Conservation (phyloP, 805 yeast species). For the Cyberlindnera nakhonratchasimensis region DNA sequence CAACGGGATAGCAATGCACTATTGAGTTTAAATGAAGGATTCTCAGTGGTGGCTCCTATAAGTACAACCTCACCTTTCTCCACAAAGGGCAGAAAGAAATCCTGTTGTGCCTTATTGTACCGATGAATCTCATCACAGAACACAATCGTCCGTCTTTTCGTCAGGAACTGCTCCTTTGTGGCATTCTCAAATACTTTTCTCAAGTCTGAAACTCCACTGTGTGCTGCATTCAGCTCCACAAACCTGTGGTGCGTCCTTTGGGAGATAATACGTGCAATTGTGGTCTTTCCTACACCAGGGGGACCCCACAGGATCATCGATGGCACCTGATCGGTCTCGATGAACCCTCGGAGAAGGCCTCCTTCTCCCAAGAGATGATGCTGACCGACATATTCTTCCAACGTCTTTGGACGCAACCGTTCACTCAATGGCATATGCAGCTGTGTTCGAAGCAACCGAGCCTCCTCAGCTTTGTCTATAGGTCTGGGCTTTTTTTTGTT, state of each 20-base stretch:
- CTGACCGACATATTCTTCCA: slow-evolving; percentile 83
- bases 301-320: slow-evolving; percentile 94
- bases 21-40: slow-evolving; percentile 79
- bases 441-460: slow-evolving; percentile 16
- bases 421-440: slow-evolving; percentile 59
- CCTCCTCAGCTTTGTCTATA: slow-evolving; percentile 16
- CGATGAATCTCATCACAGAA: slow-evolving; percentile 94
- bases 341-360: slow-evolving; percentile 65
- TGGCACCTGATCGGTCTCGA: slow-evolving; percentile 62
- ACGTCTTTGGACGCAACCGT: slow-evolving; percentile 67
- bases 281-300: slow-evolving; percentile 91
- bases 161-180: slow-evolving; percentile 34
- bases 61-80: slow-evolving; percentile 80
- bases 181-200: slow-evolving; percentile 51
- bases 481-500: slow-evolving; percentile 1
- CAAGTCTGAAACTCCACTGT: slow-evolving; percentile 63
- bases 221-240: slow-evolving; percentile 83
- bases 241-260: slow-evolving; percentile 41
- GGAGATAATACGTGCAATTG: slow-evolving; percentile 59
- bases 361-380: slow-evolving; percentile 59
- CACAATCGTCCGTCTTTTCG: slow-evolving; percentile 58
- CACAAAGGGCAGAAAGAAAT: slow-evolving; percentile 74
- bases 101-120: slow-evolving; percentile 84
- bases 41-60: slow-evolving; percentile 97
- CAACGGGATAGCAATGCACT: slow-evolving; percentile 84